Base-by-base conservation (phyloP, 192 early-diverging fungal genomes). In the Chytriomyces confervae region DNA sequence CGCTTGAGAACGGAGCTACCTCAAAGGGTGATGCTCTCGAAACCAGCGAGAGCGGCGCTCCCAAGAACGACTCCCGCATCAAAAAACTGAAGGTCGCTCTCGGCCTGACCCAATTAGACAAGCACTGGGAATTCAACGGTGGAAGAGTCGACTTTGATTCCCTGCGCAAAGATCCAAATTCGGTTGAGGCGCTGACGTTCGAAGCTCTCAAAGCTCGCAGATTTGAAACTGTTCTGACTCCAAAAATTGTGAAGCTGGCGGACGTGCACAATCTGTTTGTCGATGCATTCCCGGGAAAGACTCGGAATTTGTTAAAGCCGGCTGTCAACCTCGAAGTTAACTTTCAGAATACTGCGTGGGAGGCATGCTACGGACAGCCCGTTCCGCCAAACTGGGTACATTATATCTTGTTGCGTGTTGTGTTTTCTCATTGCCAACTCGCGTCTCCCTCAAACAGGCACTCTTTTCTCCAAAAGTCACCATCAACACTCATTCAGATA, bases 281-380 rank as follows among this genome's bases (percentile, higher is more conserved):
- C 0, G 85, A 88, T 62, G 82, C 72, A 6, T 76, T 86, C 44
- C 83, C 82, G 8, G 64, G 65, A 13, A 63, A 48, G 46, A 27
- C 45, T 0, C 66, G 73, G 36, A 61, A 67, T 10, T 16, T 71
- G 24, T 7, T 68, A 5, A 62, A 13, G 6, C 85, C 85, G 3
- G 62, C 45, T 7, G 78, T 84, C 65, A 78, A 83, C 62, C 46
- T 88, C n/a, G 81, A 86, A 71, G 60, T 86, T 43, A 84, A 86
- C 67, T 88, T 86, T 72, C 51, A 69, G 45, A 85, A 83, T 68
- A 85, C 82, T 7, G 60, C 76, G 3, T 89, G 87, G 87, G 72
- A 83, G 43, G 80, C 74, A 7, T 63, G 77, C 11, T 78, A 77
- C 64, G 87, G 87, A 1, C 86, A 89, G 44, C 81, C 65, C 11